phyloP scores from a whole-genome alignment of 2,329 filamentous ascomycete species.

The Exophiala alcalophila region DNA sequence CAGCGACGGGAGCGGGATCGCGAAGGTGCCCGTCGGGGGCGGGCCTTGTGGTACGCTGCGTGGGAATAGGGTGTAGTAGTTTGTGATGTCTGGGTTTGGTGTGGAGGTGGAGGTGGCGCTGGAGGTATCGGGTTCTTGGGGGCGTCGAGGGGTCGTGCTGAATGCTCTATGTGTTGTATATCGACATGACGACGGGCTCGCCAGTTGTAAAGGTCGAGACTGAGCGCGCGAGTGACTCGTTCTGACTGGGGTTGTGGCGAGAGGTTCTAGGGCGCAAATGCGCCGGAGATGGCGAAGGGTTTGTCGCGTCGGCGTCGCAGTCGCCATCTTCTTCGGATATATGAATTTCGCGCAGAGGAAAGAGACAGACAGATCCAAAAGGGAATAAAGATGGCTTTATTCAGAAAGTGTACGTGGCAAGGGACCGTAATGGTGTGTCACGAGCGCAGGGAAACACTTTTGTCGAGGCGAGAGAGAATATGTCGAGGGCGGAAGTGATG shows the following conservation, averaged over 20 bases:
- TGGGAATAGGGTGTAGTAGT: slow-evolving; percentile 88
- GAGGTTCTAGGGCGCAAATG: slow-evolving; percentile 9
- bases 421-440: too few relatives aligned
- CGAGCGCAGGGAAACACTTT: too few relatives aligned
- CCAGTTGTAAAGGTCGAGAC: too few relatives aligned
- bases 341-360: too few relatives aligned
- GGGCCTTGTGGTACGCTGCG: slow-evolving; percentile 71
- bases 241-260: slow-evolving; percentile 3
- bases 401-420: too few relatives aligned
- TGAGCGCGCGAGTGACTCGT: too few relatives aligned
- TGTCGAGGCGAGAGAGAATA: too few relatives aligned
- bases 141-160: slow-evolving; percentile 7
- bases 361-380: too few relatives aligned
- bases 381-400: too few relatives aligned
- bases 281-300: slow-evolving; percentile 22
- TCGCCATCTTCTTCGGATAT: too few relatives aligned
- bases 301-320: slow-evolving; percentile 20
- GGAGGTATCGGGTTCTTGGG: slow-evolving; percentile 3
- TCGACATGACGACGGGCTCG: too few relatives aligned
- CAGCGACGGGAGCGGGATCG: slow-evolving; percentile 66
- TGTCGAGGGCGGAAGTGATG: slow-evolving; percentile 14
- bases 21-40: slow-evolving; percentile 73
- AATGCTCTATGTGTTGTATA: slow-evolving; percentile 9
- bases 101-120: neutral
- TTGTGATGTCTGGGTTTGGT: slow-evolving; percentile 37